Percentiles rank a stretch among this genome's conserved stretches.
phyloP scores from a whole-genome alignment of 2,329 filamentous ascomycete genomes.

The Aspergillus glaucus region DNA sequence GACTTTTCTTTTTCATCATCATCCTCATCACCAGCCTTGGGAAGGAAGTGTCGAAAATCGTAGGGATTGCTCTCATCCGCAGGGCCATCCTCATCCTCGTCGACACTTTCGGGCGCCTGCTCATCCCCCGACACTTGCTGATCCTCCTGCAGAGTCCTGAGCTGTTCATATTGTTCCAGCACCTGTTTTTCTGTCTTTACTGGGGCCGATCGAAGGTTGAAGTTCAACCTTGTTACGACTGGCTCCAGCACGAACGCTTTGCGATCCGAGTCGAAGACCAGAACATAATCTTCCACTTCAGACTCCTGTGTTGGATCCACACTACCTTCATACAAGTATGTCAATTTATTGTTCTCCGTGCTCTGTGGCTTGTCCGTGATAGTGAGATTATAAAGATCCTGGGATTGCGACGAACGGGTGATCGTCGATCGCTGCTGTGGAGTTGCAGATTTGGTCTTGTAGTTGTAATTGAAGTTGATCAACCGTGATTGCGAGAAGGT shows the following conservation, averaged over 20 bases:
- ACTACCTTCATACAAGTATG: conserved; percentile 37
- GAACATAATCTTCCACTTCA: conserved; percentile 36
- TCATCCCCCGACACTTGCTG: conserved; percentile 31
- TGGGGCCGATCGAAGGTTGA: conserved; percentile 72
- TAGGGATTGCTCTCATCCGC: conserved; percentile 43
- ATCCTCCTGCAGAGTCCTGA: conserved; percentile 42
- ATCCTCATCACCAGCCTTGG: conserved; percentile 31
- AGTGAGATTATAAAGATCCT: conserved; percentile 34
- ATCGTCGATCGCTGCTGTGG: conserved; percentile 34
- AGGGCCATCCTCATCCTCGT: conserved; percentile 38
- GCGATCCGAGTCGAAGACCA: conserved; percentile 69
- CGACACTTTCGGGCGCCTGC: conserved; percentile 20
- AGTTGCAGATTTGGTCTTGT: conserved; percentile 39
- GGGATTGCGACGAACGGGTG: conserved; percentile 25
- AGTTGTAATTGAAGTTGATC: conserved; percentile 42
- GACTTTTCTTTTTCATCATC: conserved; percentile 19
- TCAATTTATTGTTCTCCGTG: conserved; percentile 31
- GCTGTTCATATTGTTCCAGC: conserved; percentile 60
- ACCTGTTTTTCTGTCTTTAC: conserved; percentile 60
- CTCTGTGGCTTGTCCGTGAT: conserved; percentile 37
- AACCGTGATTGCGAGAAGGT: conserved; percentile 17
- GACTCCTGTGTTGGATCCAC: conserved; percentile 29
- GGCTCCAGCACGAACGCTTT: conserved; percentile 77
- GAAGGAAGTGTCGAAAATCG: conserved; percentile 45
- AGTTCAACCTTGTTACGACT: conserved; percentile 73